These are phyloP conservation scores for Saccharata proteae DNA, from an alignment of 2,329 filamentous ascomycete species.

Conservation along the genomic window DNA sequence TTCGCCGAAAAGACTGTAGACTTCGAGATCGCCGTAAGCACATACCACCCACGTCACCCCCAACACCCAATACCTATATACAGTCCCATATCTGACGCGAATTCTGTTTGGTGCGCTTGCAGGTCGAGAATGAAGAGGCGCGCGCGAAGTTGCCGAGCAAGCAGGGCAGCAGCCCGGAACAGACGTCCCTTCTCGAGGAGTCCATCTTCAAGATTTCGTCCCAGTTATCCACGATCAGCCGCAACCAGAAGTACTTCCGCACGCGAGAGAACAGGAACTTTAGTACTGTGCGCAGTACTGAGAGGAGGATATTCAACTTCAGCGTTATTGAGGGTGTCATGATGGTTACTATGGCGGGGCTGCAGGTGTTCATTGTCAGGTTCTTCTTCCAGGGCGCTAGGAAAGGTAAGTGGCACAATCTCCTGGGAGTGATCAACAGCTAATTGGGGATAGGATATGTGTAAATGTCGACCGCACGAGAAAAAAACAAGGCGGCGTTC, in stretches of 20 bases:
- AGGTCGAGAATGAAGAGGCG: slow-evolving; percentile 86
- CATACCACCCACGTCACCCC: background rate
- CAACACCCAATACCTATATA: no score
- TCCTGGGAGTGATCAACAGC: no score
- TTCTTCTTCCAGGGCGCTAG: slow-evolving; percentile 96
- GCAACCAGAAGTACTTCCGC: slow-evolving; percentile 99
- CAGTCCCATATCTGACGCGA: no score
- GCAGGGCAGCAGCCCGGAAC: slow-evolving; percentile 77
- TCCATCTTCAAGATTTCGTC: slow-evolving; percentile 90
- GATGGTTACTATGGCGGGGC: slow-evolving; percentile 86
- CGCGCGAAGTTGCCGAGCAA: slow-evolving; percentile 69
- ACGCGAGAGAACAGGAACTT: slow-evolving; percentile 98
- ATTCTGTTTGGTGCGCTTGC: slow-evolving; percentile 7
- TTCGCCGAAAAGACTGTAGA: slow-evolving; percentile 97
- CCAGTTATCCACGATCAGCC: slow-evolving; percentile 83
- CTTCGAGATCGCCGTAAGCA: slow-evolving; percentile 82
- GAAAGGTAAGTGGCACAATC: slow-evolving; percentile 51
- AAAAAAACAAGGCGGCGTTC: no score
- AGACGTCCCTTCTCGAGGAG: slow-evolving; percentile 80
- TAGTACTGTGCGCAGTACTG: slow-evolving; percentile 91
- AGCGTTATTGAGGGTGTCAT: slow-evolving; percentile 83
- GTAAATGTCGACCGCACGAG: no score
- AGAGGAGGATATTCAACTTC: slow-evolving; percentile 93
- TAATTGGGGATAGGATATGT: no score
- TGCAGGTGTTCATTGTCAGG: slow-evolving; percentile 93